Evolutionary conservation across 2,329 filamentous ascomycete genomes (phyloP).

Genomic region (Trichoderma cornu-damae): DNA sequence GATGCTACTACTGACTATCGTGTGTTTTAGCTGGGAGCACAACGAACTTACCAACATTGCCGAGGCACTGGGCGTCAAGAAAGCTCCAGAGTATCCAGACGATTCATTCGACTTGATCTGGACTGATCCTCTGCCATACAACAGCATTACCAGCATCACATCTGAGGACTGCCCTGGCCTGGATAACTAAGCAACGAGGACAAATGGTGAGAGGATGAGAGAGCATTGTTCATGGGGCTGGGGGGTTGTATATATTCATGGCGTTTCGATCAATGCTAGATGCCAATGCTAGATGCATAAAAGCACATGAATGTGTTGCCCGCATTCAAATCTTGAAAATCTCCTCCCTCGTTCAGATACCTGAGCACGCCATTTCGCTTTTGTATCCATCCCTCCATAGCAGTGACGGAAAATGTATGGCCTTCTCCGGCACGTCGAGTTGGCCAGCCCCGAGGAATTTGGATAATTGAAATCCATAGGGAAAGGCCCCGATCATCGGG

Average conservation of each 20-base stretch:
- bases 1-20: not conserved
- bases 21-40: constrained; percentile 51
- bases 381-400: constrained; percentile 16
- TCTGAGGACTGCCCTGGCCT: constrained; percentile 52
- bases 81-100: constrained; percentile 47
- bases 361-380: constrained; percentile 29
- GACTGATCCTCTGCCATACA: constrained; percentile 50
- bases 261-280: no score
- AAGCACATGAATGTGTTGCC: no score
- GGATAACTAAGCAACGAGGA: constrained; percentile 29
- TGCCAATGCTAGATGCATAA: not conserved
- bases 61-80: constrained; percentile 44
- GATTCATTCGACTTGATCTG: constrained; percentile 52
- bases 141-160: constrained; percentile 38
- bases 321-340: no score
- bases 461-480: constrained; percentile 37
- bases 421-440: not conserved
- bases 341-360: no score
- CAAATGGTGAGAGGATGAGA: not conserved
- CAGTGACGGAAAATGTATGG: not conserved
- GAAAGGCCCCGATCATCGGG: constrained; percentile 39
- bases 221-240: not conserved
- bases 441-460: constrained; percentile 29
- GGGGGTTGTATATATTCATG: not conserved
- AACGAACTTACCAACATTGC: constrained; percentile 48